Evolutionary conservation across 2,329 filamentous ascomycete genomes (phyloP), one percentile per base, ranked within the genome.

Genomic region (Trichoderma afroharzianum): DNA sequence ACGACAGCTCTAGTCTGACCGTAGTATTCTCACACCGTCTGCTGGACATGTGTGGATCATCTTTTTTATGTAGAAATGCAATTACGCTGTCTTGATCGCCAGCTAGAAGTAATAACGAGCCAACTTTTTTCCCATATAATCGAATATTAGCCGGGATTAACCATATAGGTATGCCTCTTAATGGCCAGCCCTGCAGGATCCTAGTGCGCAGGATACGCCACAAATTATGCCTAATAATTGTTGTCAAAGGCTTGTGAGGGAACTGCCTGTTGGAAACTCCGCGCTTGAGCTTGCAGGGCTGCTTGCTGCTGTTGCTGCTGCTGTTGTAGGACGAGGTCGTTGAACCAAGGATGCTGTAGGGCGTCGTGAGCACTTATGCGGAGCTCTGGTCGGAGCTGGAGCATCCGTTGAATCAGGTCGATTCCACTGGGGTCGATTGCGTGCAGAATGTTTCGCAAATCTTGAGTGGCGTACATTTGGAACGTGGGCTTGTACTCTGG

Each of bases 401-500:
- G 88, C 93, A 99, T 97, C 73, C 92, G 88, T 78, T 92, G 91
- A 74, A 99, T 86, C 63, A 99, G 85, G 79, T 97, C 94, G 77
- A 99, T 90, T 9, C 95, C 96, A 12, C 92, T 85, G 21, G 90
- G 90, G 78, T 99, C 96, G 77, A 99, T 94, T 79, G 97, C 93
- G 0, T 94, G 95, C 28, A 99, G 86, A 74, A 98, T 96, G 72
- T 91, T 88, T 24, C 93, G 88, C 69, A 98, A 85, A 76, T 98
- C 94, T 80, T 98, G 95, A 1, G 96, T 97, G 15, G 93, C 93
- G 80, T 96, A 98, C 80, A 97, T 93, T 75, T 96, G 94, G 83
- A 97, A 97, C 73, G 92, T 97, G 62, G 91, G 88, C 86, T 98
- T 98, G 87, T 98, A 99, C 82, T 99, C 96, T n/a, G 95, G 94